Base-by-base conservation (phyloP, 2,329 filamentous ascomycete species). In the Diatrype stigma region DNA sequence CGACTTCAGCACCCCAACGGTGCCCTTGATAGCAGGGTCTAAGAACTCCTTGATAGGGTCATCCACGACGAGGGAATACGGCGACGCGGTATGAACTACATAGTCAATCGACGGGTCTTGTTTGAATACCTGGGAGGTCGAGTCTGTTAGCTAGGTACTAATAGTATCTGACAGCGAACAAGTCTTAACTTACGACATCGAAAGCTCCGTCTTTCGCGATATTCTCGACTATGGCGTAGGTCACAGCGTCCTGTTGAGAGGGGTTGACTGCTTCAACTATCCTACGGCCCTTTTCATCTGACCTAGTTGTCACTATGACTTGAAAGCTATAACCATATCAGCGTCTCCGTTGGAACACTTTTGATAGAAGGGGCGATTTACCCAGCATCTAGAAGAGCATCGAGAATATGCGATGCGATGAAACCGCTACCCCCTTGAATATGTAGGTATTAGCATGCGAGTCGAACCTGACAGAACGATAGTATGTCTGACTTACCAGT, bases 11-110 rank as follows among this genome's bases (percentile, higher is more conserved):
- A 84, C 64, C 4, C 73, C 73, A 0, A 67, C 68, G 0, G 78
- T 81, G 10, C 79, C 79, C 16, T 75, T 73, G 44, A 84, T 73
- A 6, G 80, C 80, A 0, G 80, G 81, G 45, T 81, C 73, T 10
- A 84, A 69, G 22, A 84, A 70, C 42, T 79, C 76, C 17, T 63
- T 67, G 10, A 69, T 62, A 5, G 69, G 69, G 51, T 76, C 73
- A 3, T 80, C 77, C 45, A 85, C 77, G 46, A 84, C 82, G 64
- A 84, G 80, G 60, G 88, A 85, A 72, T 89, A 92, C 0, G 89
- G 88, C 0, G 81, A 85, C 2, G 87, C 86, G 6, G 86, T 89
- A 66, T 90, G 86, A 47, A 90, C 76, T 46, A 93, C 86, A 44
- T 80, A 84, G 60, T 89, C 85, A 55, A 93, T 88, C 0, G 83